Conservation (phyloP, 257 asterid genomes). For the Primulina eburnea region DNA sequence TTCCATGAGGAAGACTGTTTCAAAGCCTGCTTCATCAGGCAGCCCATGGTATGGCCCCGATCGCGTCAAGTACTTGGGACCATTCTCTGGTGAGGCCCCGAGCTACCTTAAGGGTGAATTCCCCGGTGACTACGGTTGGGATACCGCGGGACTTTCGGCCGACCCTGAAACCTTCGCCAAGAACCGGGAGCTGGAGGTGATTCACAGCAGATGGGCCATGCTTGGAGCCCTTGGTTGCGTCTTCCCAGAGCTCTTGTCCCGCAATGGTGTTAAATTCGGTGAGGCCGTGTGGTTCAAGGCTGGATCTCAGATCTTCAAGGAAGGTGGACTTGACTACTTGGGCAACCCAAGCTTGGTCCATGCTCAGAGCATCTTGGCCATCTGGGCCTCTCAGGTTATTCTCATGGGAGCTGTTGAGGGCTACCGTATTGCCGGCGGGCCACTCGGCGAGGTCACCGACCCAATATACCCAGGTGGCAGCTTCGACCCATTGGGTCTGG, state of each 20-base stretch:
- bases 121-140: slow-evolving; percentile 54
- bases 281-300: slow-evolving; percentile 53
- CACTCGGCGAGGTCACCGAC: slow-evolving; percentile 44
- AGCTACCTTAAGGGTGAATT: slow-evolving; percentile 43
- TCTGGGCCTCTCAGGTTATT: slow-evolving; percentile 43
- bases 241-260: slow-evolving; percentile 44
- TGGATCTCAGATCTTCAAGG: slow-evolving; percentile 39
- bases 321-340: slow-evolving; percentile 43
- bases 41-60: slow-evolving; percentile 44
- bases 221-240: slow-evolving; percentile 47
- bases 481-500: slow-evolving; percentile 56
- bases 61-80: slow-evolving; percentile 39
- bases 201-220: slow-evolving; percentile 45
- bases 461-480: slow-evolving; percentile 55
- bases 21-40: slow-evolving; percentile 37
- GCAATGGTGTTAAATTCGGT: slow-evolving; percentile 40
- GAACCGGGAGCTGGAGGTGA: slow-evolving; percentile 41
- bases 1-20: slow-evolving; percentile 39
- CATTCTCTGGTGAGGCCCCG: slow-evolving; percentile 45
- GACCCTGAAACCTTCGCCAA: slow-evolving; percentile 44
- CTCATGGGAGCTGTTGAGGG: slow-evolving; percentile 49
- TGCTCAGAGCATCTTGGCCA: slow-evolving; percentile 43
- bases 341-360: slow-evolving; percentile 43
- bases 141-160: slow-evolving; percentile 51
- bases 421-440: slow-evolving; percentile 44